Evolutionary conservation across 495 filamentous ascomycete genomes (phyloP), one percentile per base, ranked within the genome.

Genomic region (Penicillium subrubescens): DNA sequence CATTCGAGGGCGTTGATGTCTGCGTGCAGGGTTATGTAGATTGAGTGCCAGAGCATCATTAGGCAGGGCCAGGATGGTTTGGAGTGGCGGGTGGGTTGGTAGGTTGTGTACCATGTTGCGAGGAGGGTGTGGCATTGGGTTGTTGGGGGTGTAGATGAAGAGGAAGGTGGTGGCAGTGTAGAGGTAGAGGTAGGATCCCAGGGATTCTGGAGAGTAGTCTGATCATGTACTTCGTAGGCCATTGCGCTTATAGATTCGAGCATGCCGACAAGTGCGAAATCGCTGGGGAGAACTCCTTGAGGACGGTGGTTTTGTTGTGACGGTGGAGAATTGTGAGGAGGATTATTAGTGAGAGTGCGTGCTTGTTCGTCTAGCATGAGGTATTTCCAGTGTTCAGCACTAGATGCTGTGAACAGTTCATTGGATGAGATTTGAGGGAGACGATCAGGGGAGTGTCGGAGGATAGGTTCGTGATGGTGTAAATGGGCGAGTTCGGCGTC

Each of bases 21-120:
- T 12, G 63, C 54, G 63, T 68, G 69, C 0, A 73, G 52, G 23
- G 59, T 59, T 19, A 77, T 73, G 67, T 75, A 76, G 17, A 64
- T 64, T 8, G 63, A 55, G 54, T 79, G 75, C 76, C 76, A 77
- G 23, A 77, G 69, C 17, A 70, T 67, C 56, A 70, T 67, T 5
- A 73, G 67, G 59, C 60, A 65, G 33, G 60, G 54, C 54, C 60
- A 67, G 37, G 35, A 25, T n/a, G 64, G 27, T 23, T 54, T 62
- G 25, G 27, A 43, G 10, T 27, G 15, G 29, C 55, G 41, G 19
- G 31, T 15, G 41, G 39, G 23, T 1, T 56, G 41, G 64, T 58
- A 59, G 64, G 67, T 59, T 33, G 41, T 48, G 60, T 62, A 25
- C 62, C 62, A 71, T n/a, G 25, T 31, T 19, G 27, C 51, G 51